These are phyloP conservation scores for Pachyrhizus erosus DNA, from an alignment of 306 rosid species.

Conservation along the genomic window DNA sequence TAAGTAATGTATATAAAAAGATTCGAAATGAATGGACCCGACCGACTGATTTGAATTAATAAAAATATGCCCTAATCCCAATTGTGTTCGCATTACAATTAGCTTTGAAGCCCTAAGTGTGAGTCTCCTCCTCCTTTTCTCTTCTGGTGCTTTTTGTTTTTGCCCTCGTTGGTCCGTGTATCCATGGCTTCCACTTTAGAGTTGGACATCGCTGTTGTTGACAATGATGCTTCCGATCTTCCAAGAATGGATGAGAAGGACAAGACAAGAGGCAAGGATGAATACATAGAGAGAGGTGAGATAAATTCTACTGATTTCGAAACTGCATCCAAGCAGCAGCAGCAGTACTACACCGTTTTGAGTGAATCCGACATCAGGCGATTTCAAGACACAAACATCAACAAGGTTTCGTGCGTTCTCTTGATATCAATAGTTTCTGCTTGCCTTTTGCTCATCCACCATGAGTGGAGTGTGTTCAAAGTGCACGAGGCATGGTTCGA, in stretches of 20 bases:
- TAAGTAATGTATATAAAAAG: too few relatives aligned
- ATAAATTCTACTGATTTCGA: too few relatives aligned
- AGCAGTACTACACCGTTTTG: not conserved
- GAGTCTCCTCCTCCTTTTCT: too few relatives aligned
- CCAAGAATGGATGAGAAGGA: not conserved
- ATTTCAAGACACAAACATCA: not conserved
- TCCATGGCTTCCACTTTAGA: not conserved
- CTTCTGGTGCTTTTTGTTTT: not conserved
- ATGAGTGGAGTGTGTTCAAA: not conserved
- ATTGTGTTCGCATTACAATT: too few relatives aligned
- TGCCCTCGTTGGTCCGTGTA: not conserved
- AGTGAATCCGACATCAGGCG: not conserved
- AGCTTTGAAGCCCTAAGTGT: too few relatives aligned
- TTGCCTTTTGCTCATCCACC: constrained; percentile 3
- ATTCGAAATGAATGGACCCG: too few relatives aligned
- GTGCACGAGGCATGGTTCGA: constrained; percentile 22
- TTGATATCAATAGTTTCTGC: not conserved
- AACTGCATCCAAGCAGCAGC: not conserved
- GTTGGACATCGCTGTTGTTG: not conserved
- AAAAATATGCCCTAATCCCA: too few relatives aligned
- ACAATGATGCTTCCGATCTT: not conserved
- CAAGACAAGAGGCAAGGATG: not conserved
- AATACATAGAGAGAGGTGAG: not conserved
- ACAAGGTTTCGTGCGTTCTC: not conserved
- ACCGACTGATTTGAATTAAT: too few relatives aligned